These are phyloP conservation scores for Pichia sp. DNA, from an alignment of 1,139 yeast species.

Conservation along the genomic window DNA sequence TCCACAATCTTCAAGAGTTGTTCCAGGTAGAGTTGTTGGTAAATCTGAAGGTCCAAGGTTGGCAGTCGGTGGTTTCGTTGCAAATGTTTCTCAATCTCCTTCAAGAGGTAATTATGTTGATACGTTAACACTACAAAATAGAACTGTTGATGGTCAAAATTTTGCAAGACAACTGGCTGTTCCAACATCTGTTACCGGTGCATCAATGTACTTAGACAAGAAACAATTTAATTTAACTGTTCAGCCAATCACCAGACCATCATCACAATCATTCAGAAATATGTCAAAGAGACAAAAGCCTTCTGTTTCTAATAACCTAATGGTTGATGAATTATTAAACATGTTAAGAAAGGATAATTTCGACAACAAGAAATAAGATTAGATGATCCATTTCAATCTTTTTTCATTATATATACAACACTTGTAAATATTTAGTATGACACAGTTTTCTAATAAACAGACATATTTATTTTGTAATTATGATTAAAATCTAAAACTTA, in stretches of 20 bases:
- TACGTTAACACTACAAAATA: conserved; percentile 15
- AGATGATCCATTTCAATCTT: neutral
- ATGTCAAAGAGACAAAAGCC: neutral
- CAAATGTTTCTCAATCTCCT: conserved; percentile 19
- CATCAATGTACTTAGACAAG: conserved; percentile 19
- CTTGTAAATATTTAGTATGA: neutral
- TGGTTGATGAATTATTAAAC: conserved; percentile 1
- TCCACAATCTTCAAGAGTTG: conserved; percentile 47
- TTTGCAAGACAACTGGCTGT: conserved; percentile 24
- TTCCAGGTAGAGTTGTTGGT: conserved; percentile 64
- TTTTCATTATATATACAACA: neutral
- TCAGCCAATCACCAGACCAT: conserved; percentile 17
- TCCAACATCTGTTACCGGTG: conserved; percentile 22
- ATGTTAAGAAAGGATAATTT: conserved; percentile 1
- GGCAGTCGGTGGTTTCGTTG: conserved; percentile 75
- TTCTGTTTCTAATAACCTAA: neutral
- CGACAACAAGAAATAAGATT: neutral
- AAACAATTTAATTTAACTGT: conserved; percentile 21
- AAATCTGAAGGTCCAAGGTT: conserved; percentile 39
- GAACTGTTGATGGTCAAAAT: conserved; percentile 19
- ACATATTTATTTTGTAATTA: neutral
- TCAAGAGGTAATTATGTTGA: conserved; percentile 22
- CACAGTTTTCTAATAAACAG: neutral
- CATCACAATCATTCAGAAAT: neutral
- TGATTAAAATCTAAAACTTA: neutral